phyloP scores from a whole-genome alignment of 306 rosid genomes.

The Ormosia semicastrata region DNA sequence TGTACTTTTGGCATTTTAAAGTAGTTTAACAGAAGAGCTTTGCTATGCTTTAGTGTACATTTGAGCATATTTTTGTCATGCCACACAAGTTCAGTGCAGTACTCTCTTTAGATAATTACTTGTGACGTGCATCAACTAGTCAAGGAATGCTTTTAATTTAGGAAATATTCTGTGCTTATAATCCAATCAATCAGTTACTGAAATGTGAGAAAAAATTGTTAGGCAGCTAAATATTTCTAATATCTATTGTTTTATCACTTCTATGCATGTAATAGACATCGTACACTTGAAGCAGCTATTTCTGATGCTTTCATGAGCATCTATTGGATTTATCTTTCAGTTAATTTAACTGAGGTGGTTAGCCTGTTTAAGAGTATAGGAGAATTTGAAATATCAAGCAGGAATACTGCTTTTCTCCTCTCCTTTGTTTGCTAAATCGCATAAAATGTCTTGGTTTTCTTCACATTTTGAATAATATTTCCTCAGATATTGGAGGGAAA shows the following conservation, averaged over 20 bases:
- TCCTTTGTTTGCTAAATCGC: neutral
- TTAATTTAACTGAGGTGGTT: neutral
- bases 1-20: neutral
- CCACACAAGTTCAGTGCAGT: neutral
- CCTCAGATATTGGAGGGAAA: neutral
- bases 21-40: neutral
- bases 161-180: neutral
- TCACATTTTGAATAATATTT: neutral
- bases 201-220: neutral
- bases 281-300: neutral
- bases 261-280: neutral
- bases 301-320: neutral
- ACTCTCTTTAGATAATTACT: neutral
- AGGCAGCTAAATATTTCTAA: neutral
- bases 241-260: neutral
- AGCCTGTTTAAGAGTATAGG: neutral
- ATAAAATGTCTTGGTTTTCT: neutral
- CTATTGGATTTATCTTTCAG: neutral
- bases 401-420: neutral
- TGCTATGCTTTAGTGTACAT: neutral
- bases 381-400: neutral
- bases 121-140: neutral
- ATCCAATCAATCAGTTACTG: neutral
- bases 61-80: neutral
- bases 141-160: neutral